Evolutionary conservation across 2,329 filamentous ascomycete genomes (phyloP).

Genomic region (Sordariomycetes sp.): DNA sequence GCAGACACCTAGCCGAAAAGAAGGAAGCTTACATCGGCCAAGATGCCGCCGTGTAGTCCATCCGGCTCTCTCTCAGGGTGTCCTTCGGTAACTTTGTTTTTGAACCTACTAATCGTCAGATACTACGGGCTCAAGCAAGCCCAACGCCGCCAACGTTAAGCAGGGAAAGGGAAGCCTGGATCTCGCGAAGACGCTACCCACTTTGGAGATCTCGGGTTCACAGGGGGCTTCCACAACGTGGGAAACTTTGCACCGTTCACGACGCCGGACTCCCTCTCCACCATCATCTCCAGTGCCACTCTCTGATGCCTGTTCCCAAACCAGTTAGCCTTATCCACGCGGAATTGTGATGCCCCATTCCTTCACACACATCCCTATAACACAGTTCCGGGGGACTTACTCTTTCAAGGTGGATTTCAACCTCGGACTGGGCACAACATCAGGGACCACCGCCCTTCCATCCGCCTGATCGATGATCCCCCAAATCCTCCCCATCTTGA

Average conservation of each 20-base stretch:
- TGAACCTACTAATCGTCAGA: not conserved
- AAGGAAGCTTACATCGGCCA: conserved; percentile 16
- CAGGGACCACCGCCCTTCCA: not conserved
- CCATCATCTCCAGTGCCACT: not conserved
- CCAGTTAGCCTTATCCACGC: too few relatives aligned
- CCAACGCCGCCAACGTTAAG: not conserved
- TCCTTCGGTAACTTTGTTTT: not conserved
- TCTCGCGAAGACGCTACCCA: not conserved
- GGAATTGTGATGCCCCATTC: too few relatives aligned
- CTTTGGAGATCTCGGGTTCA: too few relatives aligned
- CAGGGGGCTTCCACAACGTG: not conserved
- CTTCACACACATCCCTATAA: too few relatives aligned
- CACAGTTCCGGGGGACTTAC: not conserved
- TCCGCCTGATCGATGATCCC: not conserved
- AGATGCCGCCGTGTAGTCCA: conserved; percentile 15
- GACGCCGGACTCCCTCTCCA: conserved; percentile 9
- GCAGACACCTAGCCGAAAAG: too few relatives aligned
- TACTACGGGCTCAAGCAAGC: not conserved
- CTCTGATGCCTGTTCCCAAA: not conserved
- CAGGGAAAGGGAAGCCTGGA: not conserved
- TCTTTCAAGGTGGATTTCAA: not conserved
- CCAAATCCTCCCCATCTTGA: not conserved
- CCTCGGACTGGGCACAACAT: not conserved
- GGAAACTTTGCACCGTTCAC: conserved; percentile 8
- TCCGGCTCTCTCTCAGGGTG: conserved; percentile 2